A percentile compares a stretch with the other conserved stretches of the same genome.
Conservation (phyloP, 306 rosid species). For the Oemleria cerasiformis region DNA sequence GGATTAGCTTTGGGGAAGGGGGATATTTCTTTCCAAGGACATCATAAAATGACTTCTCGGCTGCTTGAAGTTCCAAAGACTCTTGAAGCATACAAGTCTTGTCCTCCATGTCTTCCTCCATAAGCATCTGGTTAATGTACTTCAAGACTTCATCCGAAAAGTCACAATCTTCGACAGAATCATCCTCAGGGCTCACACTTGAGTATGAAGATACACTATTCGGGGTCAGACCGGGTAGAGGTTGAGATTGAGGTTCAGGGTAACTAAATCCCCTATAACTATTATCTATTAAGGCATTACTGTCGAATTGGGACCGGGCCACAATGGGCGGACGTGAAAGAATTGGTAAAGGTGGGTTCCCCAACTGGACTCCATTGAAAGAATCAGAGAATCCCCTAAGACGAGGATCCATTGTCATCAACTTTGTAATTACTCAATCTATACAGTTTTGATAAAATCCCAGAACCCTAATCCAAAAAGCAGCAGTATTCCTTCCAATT, state of each 20-base stretch:
- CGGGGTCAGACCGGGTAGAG: constrained; percentile 22
- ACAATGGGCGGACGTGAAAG: constrained; percentile 40
- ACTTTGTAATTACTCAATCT: constrained; percentile 10
- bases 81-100: constrained; percentile 81
- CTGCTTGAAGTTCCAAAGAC: constrained; percentile 90
- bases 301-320: constrained; percentile 28
- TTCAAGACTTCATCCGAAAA: constrained; percentile 79
- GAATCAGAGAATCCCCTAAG: constrained; percentile 34
- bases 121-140: constrained; percentile 84
- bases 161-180: constrained; percentile 80
- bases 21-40: constrained; percentile 85
- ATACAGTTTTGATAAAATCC: background rate
- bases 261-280: constrained; percentile 30
- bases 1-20: constrained; percentile 45
- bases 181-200: constrained; percentile 50
- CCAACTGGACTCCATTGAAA: constrained; percentile 39
- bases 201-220: constrained; percentile 37
- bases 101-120: constrained; percentile 96
- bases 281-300: constrained; percentile 37
- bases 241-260: constrained; percentile 20
- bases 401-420: constrained; percentile 55
- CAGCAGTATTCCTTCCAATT: constrained; percentile 15
- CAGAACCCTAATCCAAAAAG: constrained; percentile 23
- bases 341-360: constrained; percentile 43
- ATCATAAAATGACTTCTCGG: constrained; percentile 86